A percentile compares a stretch with the other conserved stretches of the same genome.
phyloP scores from a whole-genome alignment of 176 grass and related monocot species.

The Guadua angustifolia region DNA sequence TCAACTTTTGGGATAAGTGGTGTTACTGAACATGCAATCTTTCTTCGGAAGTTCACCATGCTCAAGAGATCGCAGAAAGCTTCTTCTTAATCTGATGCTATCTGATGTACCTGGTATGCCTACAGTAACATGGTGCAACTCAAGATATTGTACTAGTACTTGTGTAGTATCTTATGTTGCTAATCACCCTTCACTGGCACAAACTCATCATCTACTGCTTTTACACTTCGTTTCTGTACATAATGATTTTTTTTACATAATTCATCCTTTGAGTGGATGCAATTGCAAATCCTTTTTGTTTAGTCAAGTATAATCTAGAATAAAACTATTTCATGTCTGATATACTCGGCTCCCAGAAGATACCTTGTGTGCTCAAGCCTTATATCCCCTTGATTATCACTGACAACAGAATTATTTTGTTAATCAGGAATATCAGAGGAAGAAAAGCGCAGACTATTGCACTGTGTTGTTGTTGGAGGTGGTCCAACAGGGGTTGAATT shows the following conservation, averaged over 20 bases:
- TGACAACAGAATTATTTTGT: conserved; percentile 10
- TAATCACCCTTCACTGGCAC: background rate
- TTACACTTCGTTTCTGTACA: background rate
- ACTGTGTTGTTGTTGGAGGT: conserved; percentile 98
- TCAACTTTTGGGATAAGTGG: conserved; percentile 84
- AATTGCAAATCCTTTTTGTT: background rate
- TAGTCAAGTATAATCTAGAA: conserved; percentile 4
- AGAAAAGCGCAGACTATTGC: conserved; percentile 84
- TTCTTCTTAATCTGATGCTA: conserved; percentile 95
- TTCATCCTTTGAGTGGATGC: background rate
- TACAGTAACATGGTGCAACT: background rate
- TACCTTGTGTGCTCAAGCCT: conserved; percentile 21
- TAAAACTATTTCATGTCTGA: background rate
- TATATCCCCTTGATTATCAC: conserved; percentile 13
- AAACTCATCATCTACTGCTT: conserved; percentile 13
- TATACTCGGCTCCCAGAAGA: conserved; percentile 1
- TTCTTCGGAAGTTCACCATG: conserved; percentile 95
- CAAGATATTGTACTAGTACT: conserved; percentile 17
- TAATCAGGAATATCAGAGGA: conserved; percentile 74
- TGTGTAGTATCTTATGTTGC: background rate
- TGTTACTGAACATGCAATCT: conserved; percentile 84
- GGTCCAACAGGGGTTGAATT: conserved; percentile 97
- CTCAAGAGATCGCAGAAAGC: conserved; percentile 94
- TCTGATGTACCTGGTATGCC: conserved; percentile 84
- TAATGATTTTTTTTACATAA: background rate